Evolutionary conservation across 352 stramenopile species (phyloP), one percentile per base, ranked within the genome.

Genomic region (Pythium phragmitis): DNA sequence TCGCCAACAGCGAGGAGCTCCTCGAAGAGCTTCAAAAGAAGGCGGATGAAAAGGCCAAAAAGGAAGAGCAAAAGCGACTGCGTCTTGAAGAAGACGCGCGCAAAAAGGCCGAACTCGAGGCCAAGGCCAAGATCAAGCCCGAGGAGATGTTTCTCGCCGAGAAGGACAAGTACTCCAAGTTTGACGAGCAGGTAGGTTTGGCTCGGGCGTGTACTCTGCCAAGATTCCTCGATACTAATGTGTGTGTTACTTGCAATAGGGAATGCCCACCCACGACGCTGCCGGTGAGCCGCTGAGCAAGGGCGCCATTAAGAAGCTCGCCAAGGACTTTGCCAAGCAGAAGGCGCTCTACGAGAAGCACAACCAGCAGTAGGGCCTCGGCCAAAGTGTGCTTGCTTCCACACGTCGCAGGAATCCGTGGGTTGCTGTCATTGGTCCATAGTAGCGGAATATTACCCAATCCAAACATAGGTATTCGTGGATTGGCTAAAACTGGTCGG

Each of bases 251-350:
- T 19, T 36, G 12, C 65, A 26, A n/a, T 30, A 97, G 76, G 97
- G 97, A 42, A 76, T 99, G 28, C 97, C 97, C 36, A 99, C 96
- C 12, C 90, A 99, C 50, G 87, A 98, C 64, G 85, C 77, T 1
- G 83, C 89, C 41, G 96, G 96, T 17, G 91, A 97, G 48, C 90
- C 96, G 57, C 65, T 99, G 50, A 98, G 93, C 60, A 99, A 99
- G 82, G 96, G 87, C 52, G 76, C 87, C 33, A 77, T 92, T 53
- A 99, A 99, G 80, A 99, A 99, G 75, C 82, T 99, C 55, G 79
- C 86, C 19, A 99, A 99, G 77, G 95, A 99, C 50, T 88, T 96
- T 72, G 78, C 89, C 48, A 99, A 99, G 77, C 97, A 99, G 68
- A 96, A 96, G 68, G 85, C 94, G 66, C 74, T 96, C 2, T 94